These are phyloP conservation scores for Dothidotthia symphoricarpi DNA, from an alignment of 2,329 filamentous ascomycete species.

Conservation along the genomic window DNA sequence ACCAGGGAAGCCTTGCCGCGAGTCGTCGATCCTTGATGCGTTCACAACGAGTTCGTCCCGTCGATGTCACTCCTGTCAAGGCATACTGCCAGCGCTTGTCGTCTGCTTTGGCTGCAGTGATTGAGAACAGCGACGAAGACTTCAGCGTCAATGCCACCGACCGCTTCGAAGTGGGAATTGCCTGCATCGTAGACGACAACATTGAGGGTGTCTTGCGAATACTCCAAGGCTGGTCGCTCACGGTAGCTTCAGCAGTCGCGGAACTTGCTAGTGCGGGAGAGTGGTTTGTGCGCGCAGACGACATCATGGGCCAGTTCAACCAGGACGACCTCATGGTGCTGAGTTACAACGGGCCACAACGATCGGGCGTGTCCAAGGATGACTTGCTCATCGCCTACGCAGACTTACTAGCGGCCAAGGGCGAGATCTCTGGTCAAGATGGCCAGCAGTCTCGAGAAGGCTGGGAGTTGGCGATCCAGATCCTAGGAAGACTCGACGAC, in stretches of 20 bases:
- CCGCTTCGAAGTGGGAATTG: conserved; percentile 75
- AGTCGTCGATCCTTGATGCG: conserved; percentile 45
- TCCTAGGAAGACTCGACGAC: conserved; percentile 79
- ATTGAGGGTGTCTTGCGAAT: conserved; percentile 72
- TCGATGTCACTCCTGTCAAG: conserved; percentile 57
- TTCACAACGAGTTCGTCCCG: conserved; percentile 45
- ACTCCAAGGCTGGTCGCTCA: conserved; percentile 75
- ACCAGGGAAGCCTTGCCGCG: conserved; percentile 45
- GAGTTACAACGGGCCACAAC: conserved; percentile 52
- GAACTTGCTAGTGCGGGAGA: conserved; percentile 81
- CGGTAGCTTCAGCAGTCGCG: conserved; percentile 72
- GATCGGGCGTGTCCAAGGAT: conserved; percentile 65
- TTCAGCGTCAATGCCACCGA: conserved; percentile 76
- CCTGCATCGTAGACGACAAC: conserved; percentile 79
- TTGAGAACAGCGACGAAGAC: conserved; percentile 62
- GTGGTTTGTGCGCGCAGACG: conserved; percentile 64
- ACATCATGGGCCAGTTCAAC: conserved; percentile 67
- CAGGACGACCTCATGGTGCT: conserved; percentile 83
- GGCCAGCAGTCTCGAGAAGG: conserved; percentile 56
- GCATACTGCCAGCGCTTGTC: conserved; percentile 73
- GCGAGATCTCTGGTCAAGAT: conserved; percentile 40
- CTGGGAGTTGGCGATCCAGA: conserved; percentile 85
- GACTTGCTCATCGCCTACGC: conserved; percentile 76
- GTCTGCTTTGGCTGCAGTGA: conserved; percentile 64
- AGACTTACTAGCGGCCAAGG: conserved; percentile 55